Percentiles rank a stretch among this genome's conserved stretches.
These are phyloP conservation scores for Syncephalastrum racemosum DNA, from an alignment of 371 early-diverging fungal species.

Conservation along the genomic window DNA sequence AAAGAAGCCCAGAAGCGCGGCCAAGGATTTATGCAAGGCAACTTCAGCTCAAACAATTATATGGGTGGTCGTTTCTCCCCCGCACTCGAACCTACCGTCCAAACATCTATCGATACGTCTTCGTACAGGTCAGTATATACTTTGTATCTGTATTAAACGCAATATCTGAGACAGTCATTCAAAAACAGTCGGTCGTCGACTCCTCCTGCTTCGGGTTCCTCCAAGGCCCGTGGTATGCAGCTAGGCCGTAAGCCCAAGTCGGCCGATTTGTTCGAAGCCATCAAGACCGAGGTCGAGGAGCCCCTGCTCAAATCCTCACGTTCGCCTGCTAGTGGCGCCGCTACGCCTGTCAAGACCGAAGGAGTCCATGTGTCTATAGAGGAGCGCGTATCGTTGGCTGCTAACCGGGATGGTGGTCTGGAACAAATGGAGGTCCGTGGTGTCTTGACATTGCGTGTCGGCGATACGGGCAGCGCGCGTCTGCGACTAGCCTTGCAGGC, in stretches of 20 bases:
- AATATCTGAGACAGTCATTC: background rate
- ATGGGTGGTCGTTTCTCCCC: constrained; percentile 48
- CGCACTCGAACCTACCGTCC: constrained; percentile 44
- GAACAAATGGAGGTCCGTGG: constrained; percentile 93
- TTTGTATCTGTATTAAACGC: too few relatives aligned
- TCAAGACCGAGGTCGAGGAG: constrained; percentile 76
- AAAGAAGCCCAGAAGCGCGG: constrained; percentile 83
- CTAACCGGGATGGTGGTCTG: constrained; percentile 91
- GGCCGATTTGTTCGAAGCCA: constrained; percentile 78
- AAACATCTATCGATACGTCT: constrained; percentile 31
- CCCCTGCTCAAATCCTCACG: constrained; percentile 24
- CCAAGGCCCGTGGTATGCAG: constrained; percentile 89
- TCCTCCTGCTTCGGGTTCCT: constrained; percentile 37
- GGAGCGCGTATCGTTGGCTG: constrained; percentile 80
- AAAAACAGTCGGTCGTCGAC: constrained; percentile 21
- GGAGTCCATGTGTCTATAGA: constrained; percentile 84
- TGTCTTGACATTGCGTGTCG: constrained; percentile 76
- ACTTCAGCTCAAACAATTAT: constrained; percentile 47
- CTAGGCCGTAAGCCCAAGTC: constrained; percentile 87
- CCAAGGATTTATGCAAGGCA: constrained; percentile 52
- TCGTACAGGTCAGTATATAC: constrained; percentile 18
- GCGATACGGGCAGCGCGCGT: constrained; percentile 61
- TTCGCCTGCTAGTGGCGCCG: constrained; percentile 19
- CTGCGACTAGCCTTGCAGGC: constrained; percentile 59
- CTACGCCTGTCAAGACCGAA: constrained; percentile 4